Evolutionary conservation across 2,329 filamentous ascomycete genomes (phyloP), one percentile per base, ranked within the genome.

Genomic region (Juglanconis juglandina): DNA sequence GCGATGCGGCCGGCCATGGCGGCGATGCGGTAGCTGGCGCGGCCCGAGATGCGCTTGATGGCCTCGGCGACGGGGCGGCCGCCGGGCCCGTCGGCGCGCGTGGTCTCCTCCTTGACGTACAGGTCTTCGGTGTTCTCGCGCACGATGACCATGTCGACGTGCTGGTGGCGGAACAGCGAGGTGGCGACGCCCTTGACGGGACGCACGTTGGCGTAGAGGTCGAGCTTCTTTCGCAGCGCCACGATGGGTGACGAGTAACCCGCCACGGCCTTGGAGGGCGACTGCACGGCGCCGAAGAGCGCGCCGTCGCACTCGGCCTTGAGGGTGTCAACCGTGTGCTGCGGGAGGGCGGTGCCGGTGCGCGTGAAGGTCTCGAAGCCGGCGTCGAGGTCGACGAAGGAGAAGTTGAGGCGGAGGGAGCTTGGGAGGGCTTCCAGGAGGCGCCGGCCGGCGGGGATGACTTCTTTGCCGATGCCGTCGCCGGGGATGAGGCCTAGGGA

Each of bases 71-170:
- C 90, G 79, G 92, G 93, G 75, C 89, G 88, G 58, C 80, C 76
- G 59, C 81, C 82, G 62, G 91, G 84, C 41, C 88, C 81, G 37
- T 84, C 86, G 57, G 91, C 85, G 73, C 86, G 88, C 30, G 92
- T 97, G 75, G 82, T 88, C 81, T 99, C 95, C 75, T 98, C 90
- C 81, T 98, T 98, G 69, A 99, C 94, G 77, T 96, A 96, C 46
- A 99, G 84, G 75, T 99, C 95, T 80, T 99, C 95, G 37, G 95
- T 99, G 81, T 99, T 99, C 79, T 99, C 95, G 66, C 95, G 91
- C 58, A 98, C 95, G 70, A 98, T 99, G 71, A 99, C 95, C 75
- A 99, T 89, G 78, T 99, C 95, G 71, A 97, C 53, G 42, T 24
- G 17, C 42, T 54, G 59, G 49, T 59, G 92, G 65, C 90, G 89